phyloP scores from a whole-genome alignment of 345 rosid genomes.

The Pugionium cornutum region DNA sequence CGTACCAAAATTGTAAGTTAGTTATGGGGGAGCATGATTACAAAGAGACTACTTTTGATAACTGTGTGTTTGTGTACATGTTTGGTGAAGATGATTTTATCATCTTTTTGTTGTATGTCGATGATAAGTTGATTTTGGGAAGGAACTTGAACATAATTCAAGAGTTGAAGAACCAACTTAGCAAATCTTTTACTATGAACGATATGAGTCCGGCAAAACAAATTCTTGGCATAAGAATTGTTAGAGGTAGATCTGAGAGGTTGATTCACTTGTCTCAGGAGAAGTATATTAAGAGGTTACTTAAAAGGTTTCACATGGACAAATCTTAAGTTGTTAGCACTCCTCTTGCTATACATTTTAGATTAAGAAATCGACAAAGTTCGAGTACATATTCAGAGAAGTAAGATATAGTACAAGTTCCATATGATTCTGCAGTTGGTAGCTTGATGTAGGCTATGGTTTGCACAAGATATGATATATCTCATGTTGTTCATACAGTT shows the following conservation, averaged over 20 bases:
- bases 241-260: too few species aligned
- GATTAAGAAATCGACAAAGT: too few species aligned
- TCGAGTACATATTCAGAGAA: background rate
- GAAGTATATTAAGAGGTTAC: too few species aligned
- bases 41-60: too few species aligned
- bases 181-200: background rate
- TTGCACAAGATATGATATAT: background rate
- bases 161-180: background rate
- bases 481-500: background rate
- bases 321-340: background rate
- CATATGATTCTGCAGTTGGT: background rate
- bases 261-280: too few species aligned
- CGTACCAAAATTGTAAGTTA: too few species aligned
- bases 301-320: too few species aligned
- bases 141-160: background rate
- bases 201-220: background rate
- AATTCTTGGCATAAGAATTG: too few species aligned
- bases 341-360: background rate
- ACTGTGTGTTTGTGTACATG: too few species aligned
- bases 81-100: too few species aligned
- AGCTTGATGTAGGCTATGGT: background rate
- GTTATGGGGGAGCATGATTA: too few species aligned
- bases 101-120: too few species aligned
- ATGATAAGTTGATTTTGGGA: background rate
- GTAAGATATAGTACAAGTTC: background rate